Evolutionary conservation across 2,329 filamentous ascomycete species (phyloP), one percentile per base, ranked within the genome.

Genomic region (Verticillium nubilum): DNA sequence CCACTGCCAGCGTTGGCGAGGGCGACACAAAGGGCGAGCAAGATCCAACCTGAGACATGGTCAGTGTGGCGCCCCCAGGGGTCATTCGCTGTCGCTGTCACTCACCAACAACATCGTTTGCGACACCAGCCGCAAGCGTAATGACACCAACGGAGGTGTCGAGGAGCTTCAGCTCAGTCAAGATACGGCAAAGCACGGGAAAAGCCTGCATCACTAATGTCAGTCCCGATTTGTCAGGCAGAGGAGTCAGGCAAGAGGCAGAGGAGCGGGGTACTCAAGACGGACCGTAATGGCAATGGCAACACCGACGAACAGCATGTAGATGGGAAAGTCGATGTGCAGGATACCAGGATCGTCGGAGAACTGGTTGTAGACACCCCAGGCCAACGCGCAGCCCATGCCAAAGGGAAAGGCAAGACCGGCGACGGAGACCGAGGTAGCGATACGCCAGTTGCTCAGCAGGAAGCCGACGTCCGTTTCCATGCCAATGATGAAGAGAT

Each of bases 1-100:
- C 94, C 94, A 54, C 83, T 88, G 15, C 87, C 87, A 29, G 93
- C 92, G 69, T 97, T 98, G 68, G 97, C 93, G 27, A 98, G 82
- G 0, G 94, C 91, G 31, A 98, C 93, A 66, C 93, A 97, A 29
- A 98, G 87, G 0, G 94, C 94, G 26, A 98, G 86, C 17, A 98
- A 79, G 64, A 97, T 88, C 94, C 94, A 97, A 60, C 91, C 91
- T 3, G 89, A 86, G 17, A 95, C 87, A 50, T 9, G 19, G 19
- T 50, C 42, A 50, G 42, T 19, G 19, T 23, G 42, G 42, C 10
- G n/a, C 12, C 19, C 42, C n/a, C 42, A 10, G n/a, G n/a, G 42
- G 3, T 12, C 7, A 23, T 25, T 12, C 19, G 42, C 42, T 9
- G 33, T 23, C 3, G 5, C 19, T 23, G 19, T 35, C 57, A 52